phyloP scores from a whole-genome alignment of 306 rosid genomes.

The Carpinus viminea region DNA sequence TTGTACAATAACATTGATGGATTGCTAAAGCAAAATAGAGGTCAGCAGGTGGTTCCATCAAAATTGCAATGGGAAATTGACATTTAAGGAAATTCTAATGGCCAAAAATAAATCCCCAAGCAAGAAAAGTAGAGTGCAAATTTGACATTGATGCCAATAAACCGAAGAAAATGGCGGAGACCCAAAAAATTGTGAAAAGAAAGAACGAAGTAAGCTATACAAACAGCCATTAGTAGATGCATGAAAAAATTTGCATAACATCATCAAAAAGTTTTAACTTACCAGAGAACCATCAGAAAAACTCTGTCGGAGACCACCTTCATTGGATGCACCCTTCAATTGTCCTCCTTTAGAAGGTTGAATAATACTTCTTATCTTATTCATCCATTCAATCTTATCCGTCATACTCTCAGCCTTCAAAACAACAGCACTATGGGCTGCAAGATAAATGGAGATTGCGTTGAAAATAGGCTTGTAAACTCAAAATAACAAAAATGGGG shows the following conservation, averaged over 20 bases:
- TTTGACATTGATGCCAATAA: neutral
- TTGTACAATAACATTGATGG: neutral
- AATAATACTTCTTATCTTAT: slow-evolving; percentile 75
- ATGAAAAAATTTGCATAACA: neutral
- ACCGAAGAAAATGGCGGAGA: neutral
- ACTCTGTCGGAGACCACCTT: slow-evolving; percentile 85
- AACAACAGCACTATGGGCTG: slow-evolving; percentile 83
- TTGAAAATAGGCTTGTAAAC: neutral
- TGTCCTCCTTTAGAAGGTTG: slow-evolving; percentile 79
- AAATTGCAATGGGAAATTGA: neutral
- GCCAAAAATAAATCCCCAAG: neutral
- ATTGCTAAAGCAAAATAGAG: neutral
- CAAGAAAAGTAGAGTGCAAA: neutral
- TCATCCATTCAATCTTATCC: slow-evolving; percentile 87
- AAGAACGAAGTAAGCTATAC: neutral
- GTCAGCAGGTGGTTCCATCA: neutral
- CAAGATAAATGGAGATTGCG: slow-evolving; percentile 29
- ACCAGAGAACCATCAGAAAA: slow-evolving; percentile 96
- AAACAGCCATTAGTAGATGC: neutral
- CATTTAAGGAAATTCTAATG: neutral
- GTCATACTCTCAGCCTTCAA: slow-evolving; percentile 84
- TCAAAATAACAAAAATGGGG: neutral
- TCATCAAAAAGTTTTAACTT: slow-evolving; percentile 27
- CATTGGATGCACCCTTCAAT: slow-evolving; percentile 53
- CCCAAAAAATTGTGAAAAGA: neutral